Conservation (phyloP, 768 basidiomycete species). For the Saitozyma podzolica region DNA sequence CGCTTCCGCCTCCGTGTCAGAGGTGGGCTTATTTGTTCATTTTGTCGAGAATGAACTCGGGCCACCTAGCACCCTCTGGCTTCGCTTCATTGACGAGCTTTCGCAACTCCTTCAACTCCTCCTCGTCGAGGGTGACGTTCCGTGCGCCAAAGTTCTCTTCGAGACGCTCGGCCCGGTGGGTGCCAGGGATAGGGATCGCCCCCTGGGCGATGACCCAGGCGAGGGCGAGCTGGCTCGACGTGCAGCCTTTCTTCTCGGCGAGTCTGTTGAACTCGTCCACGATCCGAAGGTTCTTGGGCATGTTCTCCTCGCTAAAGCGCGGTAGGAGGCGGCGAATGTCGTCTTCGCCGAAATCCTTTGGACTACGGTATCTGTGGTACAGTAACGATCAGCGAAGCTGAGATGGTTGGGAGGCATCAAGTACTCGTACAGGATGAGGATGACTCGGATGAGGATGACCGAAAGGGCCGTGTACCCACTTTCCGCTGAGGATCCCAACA, state of each 20-base stretch:
- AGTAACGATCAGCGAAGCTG: constrained; percentile 16
- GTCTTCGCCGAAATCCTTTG: constrained; percentile 29
- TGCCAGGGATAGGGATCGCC: constrained; percentile 49
- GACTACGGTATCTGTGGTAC: no score
- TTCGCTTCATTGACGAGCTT: constrained; percentile 46
- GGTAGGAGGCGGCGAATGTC: constrained; percentile 49
- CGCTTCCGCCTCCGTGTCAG: no score
- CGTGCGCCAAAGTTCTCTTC: constrained; percentile 45
- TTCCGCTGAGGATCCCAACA: constrained; percentile 52
- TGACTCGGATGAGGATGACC: no score
- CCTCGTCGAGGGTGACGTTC: constrained; percentile 35
- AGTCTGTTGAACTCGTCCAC: constrained; percentile 51
- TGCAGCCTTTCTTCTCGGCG: constrained; percentile 49
- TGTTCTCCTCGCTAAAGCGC: constrained; percentile 51
- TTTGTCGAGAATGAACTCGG: no score
- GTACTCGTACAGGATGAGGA: no score
- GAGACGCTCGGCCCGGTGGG: constrained; percentile 31
- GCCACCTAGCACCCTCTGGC: constrained; percentile 19
- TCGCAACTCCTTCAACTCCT: constrained; percentile 43
- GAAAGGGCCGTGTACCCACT: neutral
- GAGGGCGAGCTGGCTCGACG: constrained; percentile 52
- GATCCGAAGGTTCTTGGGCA: constrained; percentile 51
- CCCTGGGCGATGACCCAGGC: constrained; percentile 52
- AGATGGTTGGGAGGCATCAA: neutral
- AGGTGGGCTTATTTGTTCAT: no score